Evolutionary conservation across 2,329 filamentous ascomycete genomes (phyloP).

Genomic region (Xylaria polymorpha): DNA sequence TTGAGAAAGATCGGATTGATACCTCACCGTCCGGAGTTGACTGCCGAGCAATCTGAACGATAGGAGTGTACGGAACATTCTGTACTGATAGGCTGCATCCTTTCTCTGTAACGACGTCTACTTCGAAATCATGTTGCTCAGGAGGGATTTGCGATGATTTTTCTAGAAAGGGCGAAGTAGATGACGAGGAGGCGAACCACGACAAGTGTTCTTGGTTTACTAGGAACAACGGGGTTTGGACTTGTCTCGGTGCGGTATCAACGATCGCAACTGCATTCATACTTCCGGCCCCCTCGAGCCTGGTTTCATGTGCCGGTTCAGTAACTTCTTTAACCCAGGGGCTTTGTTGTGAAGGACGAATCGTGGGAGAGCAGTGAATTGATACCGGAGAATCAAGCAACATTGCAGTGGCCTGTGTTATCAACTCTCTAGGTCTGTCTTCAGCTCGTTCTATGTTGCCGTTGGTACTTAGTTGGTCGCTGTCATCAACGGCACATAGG

Average conservation of each 20-base stretch:
- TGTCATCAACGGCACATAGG: constrained; percentile 24
- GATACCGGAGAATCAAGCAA: constrained; percentile 30
- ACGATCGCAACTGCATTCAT: background rate
- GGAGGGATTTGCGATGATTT: background rate
- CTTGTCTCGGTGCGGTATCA: background rate
- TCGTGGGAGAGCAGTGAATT: constrained; percentile 25
- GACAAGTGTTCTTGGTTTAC: constrained; percentile 1
- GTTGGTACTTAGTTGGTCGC: constrained; percentile 8
- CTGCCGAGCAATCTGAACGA: constrained; percentile 46
- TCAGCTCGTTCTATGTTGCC: background rate
- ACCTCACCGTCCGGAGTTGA: constrained; percentile 61
- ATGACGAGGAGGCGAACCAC: background rate
- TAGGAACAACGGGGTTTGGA: background rate
- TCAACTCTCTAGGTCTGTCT: constrained; percentile 8
- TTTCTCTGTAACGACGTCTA: constrained; percentile 6
- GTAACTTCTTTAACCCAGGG: constrained; percentile 44
- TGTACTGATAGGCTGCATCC: background rate
- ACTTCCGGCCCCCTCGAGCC: background rate
- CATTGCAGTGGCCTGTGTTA: constrained; percentile 16
- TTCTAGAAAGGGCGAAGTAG: background rate
- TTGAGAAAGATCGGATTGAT: constrained; percentile 63
- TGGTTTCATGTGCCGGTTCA: constrained; percentile 13
- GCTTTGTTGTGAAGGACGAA: constrained; percentile 48
- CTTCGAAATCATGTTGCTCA: background rate
- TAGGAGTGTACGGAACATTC: constrained; percentile 42